Base-by-base conservation (phyloP, 176 grass and related monocot genomes). In the Guadua angustifolia region DNA sequence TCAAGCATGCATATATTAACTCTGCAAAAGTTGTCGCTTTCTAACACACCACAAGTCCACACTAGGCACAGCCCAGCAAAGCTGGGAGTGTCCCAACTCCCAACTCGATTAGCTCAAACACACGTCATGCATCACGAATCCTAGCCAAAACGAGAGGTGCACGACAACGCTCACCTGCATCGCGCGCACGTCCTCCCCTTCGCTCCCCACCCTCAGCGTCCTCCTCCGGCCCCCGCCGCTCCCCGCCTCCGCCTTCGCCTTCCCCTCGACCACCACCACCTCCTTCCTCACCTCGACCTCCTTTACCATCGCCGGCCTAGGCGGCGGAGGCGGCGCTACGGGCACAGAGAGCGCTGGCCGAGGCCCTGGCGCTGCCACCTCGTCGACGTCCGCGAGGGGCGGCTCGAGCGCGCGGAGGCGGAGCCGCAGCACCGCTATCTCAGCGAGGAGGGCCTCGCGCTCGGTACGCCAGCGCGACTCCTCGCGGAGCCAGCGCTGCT, bases 141-240 rank as follows among this genome's bases (percentile, higher is more conserved):
- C 69, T 92, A 80, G 60, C 84, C 84, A 71, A 32, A 86, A 93
- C 88, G 79, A 90, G 73, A 88, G 79, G 80, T 74, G 47, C 9
- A 12, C 77, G 45, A 79, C 83, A 52, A 79, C 26, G 78, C 82
- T 84, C 55, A 94, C 93, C 93, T 95, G 96, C 96, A 98, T 87
- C 66, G 77, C 87, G 57, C 85, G 84, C 87, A 95, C 96, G 81
- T 98, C 93, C 17, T 95, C 91, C 42, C 96, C 96, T 87, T 95
- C 96, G 4, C 87, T 66, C 18, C 96, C 93, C 32, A 47, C 43
- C 80, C 91, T 88, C 77, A 98, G 74, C 51, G 52, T 88, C 83
- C 78, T 86, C 69, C 69, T 84, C 73, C 75, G 83, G n/a, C 24
- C 16, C 32, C 29, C 47, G 71, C 74, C 29, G 42, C 56, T 50